These are phyloP conservation scores for Malassezia brasiliensis DNA, from an alignment of 1,284 basidiomycete species.

Conservation along the genomic window DNA sequence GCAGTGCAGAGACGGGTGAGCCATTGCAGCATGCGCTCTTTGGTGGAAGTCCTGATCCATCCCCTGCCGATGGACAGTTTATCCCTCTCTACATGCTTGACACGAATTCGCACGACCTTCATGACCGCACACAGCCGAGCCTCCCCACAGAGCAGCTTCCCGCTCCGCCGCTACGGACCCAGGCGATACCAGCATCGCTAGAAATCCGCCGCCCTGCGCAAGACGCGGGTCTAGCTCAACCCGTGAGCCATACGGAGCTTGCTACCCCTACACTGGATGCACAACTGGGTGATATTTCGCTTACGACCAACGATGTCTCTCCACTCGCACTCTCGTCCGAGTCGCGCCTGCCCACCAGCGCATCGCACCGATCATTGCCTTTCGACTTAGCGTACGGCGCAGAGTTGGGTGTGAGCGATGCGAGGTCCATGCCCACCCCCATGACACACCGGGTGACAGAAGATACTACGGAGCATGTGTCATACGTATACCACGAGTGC, in stretches of 20 bases:
- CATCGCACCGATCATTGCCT: not conserved
- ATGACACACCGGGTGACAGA: not conserved
- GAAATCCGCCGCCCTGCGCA: no score
- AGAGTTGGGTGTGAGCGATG: no score
- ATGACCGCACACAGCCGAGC: no score
- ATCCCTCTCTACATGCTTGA: no score
- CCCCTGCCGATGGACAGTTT: not conserved
- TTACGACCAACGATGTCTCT: not conserved
- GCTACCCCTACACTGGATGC: not conserved
- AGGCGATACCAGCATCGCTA: no score
- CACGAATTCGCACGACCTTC: no score
- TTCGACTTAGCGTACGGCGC: no score
- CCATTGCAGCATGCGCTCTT: constrained; percentile 11
- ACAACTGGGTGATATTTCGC: not conserved
- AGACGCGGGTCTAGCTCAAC: no score
- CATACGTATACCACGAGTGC: not conserved
- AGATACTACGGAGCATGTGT: not conserved
- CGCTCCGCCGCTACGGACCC: no score
- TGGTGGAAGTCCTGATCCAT: not conserved
- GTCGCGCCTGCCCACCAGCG: not conserved
- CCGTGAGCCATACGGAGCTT: not conserved
- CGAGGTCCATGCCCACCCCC: no score
- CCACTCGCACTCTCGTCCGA: no score
- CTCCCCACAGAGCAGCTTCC: no score
- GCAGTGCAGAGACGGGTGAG: not conserved